Conservation (phyloP, 352 stramenopile species). For the Globisporangium iwayamae region DNA sequence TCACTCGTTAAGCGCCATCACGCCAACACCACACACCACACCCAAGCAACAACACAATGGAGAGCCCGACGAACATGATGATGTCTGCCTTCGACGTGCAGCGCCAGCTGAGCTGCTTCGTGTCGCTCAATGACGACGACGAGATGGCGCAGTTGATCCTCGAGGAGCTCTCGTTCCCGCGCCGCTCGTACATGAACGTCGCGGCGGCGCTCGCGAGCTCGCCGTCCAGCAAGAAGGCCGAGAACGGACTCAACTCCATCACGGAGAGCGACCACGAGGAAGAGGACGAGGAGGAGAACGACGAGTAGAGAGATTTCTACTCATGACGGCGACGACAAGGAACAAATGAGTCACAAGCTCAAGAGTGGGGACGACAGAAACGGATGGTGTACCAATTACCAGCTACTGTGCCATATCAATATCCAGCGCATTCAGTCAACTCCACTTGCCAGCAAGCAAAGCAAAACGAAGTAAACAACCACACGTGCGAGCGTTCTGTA, state of each 20-base stretch:
- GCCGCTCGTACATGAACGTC: conserved; percentile 55
- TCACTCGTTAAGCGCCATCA: not conserved
- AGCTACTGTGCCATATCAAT: conserved; percentile 23
- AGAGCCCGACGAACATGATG: conserved; percentile 25
- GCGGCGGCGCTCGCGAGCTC: conserved; percentile 59
- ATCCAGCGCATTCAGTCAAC: conserved; percentile 4
- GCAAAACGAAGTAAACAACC: not conserved
- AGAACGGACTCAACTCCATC: conserved; percentile 68
- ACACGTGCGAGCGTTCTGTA: not conserved
- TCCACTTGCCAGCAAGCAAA: not conserved
- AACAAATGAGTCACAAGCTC: not conserved
- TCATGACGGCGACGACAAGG: not conserved
- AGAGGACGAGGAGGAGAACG: conserved; percentile 23
- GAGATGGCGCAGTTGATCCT: conserved; percentile 76
- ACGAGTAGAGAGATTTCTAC: conserved; percentile 1
- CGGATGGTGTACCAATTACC: conserved; percentile 17
- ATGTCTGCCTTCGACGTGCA: conserved; percentile 29
- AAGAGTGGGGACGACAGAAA: conserved; percentile 5
- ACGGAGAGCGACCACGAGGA: conserved; percentile 60
- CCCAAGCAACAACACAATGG: conserved; percentile 24
- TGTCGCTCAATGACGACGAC: conserved; percentile 62
- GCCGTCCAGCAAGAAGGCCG: conserved; percentile 43
- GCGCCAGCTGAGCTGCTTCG: conserved; percentile 72
- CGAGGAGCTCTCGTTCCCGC: conserved; percentile 63
- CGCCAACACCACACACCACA: not conserved